These are phyloP conservation scores for Ceratonia siliqua DNA, from an alignment of 306 rosid genomes.

Conservation along the genomic window DNA sequence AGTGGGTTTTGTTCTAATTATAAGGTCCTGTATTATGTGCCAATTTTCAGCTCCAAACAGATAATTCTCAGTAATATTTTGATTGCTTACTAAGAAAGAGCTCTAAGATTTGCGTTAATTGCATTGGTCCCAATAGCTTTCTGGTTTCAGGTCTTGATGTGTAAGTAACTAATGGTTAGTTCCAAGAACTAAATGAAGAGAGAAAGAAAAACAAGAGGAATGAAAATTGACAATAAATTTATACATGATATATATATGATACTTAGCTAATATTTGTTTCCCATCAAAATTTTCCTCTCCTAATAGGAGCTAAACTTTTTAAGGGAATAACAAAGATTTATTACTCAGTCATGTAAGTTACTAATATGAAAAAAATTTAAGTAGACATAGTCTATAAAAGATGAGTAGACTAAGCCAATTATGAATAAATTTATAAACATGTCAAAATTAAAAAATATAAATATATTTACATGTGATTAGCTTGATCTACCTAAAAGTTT, in stretches of 20 bases:
- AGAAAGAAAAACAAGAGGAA: background rate
- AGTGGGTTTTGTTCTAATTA: background rate
- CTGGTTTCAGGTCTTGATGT: background rate
- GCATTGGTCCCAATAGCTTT: background rate
- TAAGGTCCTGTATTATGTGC: background rate
- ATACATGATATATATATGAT: background rate
- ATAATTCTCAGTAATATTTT: background rate
- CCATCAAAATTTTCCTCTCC: background rate
- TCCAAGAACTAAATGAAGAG: background rate
- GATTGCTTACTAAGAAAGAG: background rate
- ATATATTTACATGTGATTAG: background rate
- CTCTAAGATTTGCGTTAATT: slow-evolving; percentile 25
- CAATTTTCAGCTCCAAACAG: background rate
- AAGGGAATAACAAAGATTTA: background rate
- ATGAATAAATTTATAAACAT: too few species aligned
- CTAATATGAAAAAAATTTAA: too few species aligned
- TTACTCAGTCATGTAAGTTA: background rate
- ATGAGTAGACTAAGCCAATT: too few species aligned
- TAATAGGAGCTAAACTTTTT: background rate
- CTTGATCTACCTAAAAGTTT: background rate
- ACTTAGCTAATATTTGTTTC: background rate
- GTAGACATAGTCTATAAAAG: too few species aligned
- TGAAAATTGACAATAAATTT: background rate
- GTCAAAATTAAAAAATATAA: background rate
- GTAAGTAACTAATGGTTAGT: background rate